Base-by-base conservation (phyloP, 2,329 filamentous ascomycete genomes). In the Arachnomyces sp. region DNA sequence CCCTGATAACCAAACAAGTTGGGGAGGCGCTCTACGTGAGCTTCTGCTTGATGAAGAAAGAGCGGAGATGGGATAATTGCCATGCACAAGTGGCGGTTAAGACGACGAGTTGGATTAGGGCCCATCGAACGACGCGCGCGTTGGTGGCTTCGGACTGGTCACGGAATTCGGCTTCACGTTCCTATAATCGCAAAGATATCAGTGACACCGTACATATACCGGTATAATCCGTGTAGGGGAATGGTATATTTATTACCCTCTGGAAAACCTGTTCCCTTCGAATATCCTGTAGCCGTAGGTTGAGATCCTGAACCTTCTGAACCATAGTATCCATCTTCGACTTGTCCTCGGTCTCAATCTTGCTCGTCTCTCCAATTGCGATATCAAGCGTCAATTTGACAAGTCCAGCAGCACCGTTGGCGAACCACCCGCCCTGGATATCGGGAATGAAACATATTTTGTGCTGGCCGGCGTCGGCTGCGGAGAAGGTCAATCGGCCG, bases 1-100 rank as follows among this genome's bases (percentile, higher is more conserved):
- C 20, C 20, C 9, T 5, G 9, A 9, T 5, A 25, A 25, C 9
- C 20, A 25, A 25, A 5, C 5, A 25, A 25, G 5, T 9, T 5
- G 20, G 5, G 20, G 9, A 25, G 9, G 5, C 30, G 8, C 11
- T 54, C 66, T 78, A 98, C 44, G 92, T 96, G 63, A 98, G 80
- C 76, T 98, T 98, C 73, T 96, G 90, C 77, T 98, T 98, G 73
- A 98, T 98, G 72, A 98, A 98, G 77, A 98, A 98, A 34, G 85
- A 84, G 53, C 92, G 78, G 55, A 98, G 76, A 67, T 98, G 90
- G 39, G 88, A 94, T 34, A 98, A 73, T 66, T 98, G 92, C 92
- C 92, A 98, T 46, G 87, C 85, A 68, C 92, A 98, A 28, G 92
- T 94, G 41, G 82, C 73, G 40, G 81, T 85, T 39, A 98, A 73